Evolutionary conservation across 805 yeast species (phyloP), one percentile per base, ranked within the genome.

Genomic region (Pichia pseudocactophila): DNA sequence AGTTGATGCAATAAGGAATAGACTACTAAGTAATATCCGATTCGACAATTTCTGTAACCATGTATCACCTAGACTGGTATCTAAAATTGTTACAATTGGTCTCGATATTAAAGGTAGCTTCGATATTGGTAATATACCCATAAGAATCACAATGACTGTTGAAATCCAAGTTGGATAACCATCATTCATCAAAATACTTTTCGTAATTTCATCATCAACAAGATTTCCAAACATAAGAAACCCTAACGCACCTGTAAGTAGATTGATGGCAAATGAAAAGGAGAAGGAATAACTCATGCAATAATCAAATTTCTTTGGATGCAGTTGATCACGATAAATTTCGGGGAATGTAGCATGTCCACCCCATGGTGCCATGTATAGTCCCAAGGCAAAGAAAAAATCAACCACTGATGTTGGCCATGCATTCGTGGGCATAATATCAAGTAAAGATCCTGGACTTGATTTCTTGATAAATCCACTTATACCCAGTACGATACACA

Each of bases 341-440:
- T 80, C 84, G 2, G 90, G 90, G 50, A 81, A 81, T 7, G 83
- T 80, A 1, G 87, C 85, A 57, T 82, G 90, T 2, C 92, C 92
- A 43, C 90, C 90, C 77, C 85, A 82, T 11, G 88, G 87, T 3
- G 89, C 87, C 70, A 82, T 73, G 45, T 78, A 69, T 25, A 82
- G 68, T 2, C 90, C 90, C 43, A 80, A 62, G 8, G 82, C 70
- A 36, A 82, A 65, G 37, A 82, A 69, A 27, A 77, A 66, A 47
- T 73, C 76, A 6, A 69, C 59, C 13, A 63, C 52, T 9, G 73
- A 65, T 6, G 59, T 54, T 2, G 96, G 96, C 70, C 76, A 78
- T 45, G 82, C 34, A 48, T 78, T 74, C 0, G 92, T 82, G 6
- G 73, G 71, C 72, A 80, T 80, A 11, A 80, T 76, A 16, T 65